Percentiles rank a stretch among this genome's conserved stretches.
Conservation (phyloP, 1,139 yeast species). For the Hanseniaspora gamundiae region DNA sequence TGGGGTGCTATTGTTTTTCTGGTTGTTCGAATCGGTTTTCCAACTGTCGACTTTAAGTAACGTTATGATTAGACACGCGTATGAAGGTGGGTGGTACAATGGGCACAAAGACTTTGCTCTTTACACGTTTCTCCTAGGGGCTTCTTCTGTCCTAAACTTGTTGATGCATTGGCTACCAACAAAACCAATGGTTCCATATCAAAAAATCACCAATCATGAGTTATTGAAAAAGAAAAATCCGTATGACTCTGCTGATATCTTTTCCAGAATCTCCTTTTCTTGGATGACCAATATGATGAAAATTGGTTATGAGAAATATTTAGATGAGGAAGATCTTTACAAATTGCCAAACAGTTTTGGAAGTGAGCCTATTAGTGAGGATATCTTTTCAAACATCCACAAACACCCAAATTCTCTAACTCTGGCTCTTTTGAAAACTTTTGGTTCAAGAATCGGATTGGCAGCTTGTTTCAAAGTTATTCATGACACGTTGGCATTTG, state of each 20-base stretch:
- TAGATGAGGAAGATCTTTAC: constrained; percentile 73
- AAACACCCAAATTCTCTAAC: constrained; percentile 43
- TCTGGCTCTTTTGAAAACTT: constrained; percentile 50
- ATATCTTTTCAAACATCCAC: constrained; percentile 28
- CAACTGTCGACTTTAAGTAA: constrained; percentile 36
- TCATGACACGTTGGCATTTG: constrained; percentile 75
- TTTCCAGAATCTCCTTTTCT: constrained; percentile 65
- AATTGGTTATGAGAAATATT: constrained; percentile 62
- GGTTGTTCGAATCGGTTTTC: constrained; percentile 47
- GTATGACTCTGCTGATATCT: constrained; percentile 70
- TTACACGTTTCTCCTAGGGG: constrained; percentile 1
- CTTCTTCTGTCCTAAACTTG: constrained; percentile 32
- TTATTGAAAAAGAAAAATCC: constrained; percentile 37
- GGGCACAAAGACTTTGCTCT: constrained; percentile 22
- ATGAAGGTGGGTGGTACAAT: constrained; percentile 20
- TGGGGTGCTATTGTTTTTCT: constrained; percentile 60
- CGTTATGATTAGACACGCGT: constrained; percentile 35
- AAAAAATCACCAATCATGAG: constrained; percentile 29
- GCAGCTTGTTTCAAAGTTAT: constrained; percentile 70
- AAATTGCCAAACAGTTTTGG: constrained; percentile 57
- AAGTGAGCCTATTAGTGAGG: constrained; percentile 37
- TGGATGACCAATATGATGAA: constrained; percentile 94
- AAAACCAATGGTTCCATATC: constrained; percentile 28
- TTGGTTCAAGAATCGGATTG: constrained; percentile 54
- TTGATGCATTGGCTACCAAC: constrained; percentile 43